Evolutionary conservation across 345 rosid species (phyloP).

Genomic region (Arabidopsis thaliana): TAIR10.1 NC_003070.9:12519001-12519500

Average conservation of each 20-base stretch:
- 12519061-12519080: conserved; percentile 8
- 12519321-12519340: conserved; percentile 10
- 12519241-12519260: not conserved
- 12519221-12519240: not conserved
- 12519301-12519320: not conserved
- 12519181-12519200: not conserved
- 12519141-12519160: not conserved
- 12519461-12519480: not conserved
- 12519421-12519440: not conserved
- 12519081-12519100: not conserved
- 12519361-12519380: conserved; percentile 32
- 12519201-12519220: not conserved
- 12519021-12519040: not conserved
- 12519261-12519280: conserved; percentile 4
- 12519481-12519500: not conserved
- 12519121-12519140: conserved; percentile 8
- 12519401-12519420: conserved; percentile 1
- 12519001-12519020: not conserved
- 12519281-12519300: conserved; percentile 4
- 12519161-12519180: not conserved
- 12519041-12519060: no score
- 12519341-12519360: conserved; percentile 33
- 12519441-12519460: not conserved
- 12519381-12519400: conserved; percentile 28
- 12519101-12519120: conserved; percentile 6